Conservation (phyloP, 139 green algal genomes). For the Haematococcus lacustris region DNA sequence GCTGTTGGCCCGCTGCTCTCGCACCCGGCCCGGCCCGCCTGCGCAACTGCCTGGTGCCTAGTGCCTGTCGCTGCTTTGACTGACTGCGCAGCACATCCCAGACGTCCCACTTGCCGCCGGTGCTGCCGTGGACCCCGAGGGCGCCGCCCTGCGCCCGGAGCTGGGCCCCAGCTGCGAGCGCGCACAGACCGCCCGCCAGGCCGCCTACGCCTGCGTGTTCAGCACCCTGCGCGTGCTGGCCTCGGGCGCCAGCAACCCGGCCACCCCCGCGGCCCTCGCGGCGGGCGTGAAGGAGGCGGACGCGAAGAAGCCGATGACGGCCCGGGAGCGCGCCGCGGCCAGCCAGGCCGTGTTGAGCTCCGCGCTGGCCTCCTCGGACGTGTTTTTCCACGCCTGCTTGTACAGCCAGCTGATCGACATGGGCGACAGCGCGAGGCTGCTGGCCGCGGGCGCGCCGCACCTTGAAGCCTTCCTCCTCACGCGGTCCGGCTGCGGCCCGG, state of each 20-base stretch:
- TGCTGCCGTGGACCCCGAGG: constrained; percentile 54
- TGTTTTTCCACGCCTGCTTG: constrained; percentile 44
- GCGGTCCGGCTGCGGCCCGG: constrained; percentile 28
- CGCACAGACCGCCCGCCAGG: constrained; percentile 35
- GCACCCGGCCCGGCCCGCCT: too few relatives aligned
- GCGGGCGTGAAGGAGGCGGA: neutral
- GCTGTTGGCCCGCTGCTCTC: too few relatives aligned
- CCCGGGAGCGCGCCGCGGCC: constrained; percentile 13
- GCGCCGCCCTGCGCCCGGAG: constrained; percentile 28
- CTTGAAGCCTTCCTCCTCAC: constrained; percentile 56
- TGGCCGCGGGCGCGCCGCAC: constrained; percentile 27
- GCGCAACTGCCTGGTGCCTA: too few relatives aligned
- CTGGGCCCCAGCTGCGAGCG: constrained; percentile 34
- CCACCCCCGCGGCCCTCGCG: neutral
- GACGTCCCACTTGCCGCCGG: constrained; percentile 47
- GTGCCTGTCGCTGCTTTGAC: too few relatives aligned
- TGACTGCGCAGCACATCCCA: constrained; percentile 45
- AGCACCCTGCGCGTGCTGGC: constrained; percentile 37
- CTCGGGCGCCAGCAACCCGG: constrained; percentile 3
- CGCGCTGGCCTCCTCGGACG: constrained; percentile 27
- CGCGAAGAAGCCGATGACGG: constrained; percentile 2
- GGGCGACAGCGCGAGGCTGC: constrained; percentile 13
- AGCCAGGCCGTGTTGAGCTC: constrained; percentile 25
- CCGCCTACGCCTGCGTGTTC: constrained; percentile 49
- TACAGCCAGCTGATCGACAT: constrained; percentile 51